A percentile compares a stretch with the other conserved stretches of the same genome.
Conservation (phyloP, 495 filamentous ascomycete species). For the Hamigera avellanea region DNA sequence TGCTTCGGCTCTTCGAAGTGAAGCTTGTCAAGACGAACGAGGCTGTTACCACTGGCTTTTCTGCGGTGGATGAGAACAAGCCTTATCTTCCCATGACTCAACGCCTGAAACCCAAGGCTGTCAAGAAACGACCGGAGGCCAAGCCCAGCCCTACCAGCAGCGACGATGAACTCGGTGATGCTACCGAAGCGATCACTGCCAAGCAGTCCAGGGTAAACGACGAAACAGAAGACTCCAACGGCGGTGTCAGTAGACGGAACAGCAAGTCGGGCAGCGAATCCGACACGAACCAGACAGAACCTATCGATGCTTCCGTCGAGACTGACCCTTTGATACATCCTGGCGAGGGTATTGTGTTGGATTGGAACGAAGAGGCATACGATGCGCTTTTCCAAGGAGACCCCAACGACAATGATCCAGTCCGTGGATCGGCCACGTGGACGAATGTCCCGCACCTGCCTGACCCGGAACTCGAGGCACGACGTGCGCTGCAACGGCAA, state of each 20-base stretch:
- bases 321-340: constrained; percentile 57
- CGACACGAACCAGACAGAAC: constrained; percentile 9
- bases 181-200: neutral
- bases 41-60: constrained; percentile 52
- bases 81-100: constrained; percentile 44
- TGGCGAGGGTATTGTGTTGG: constrained; percentile 73
- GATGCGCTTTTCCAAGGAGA: constrained; percentile 58
- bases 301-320: constrained; percentile 20
- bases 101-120: constrained; percentile 22
- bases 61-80: constrained; percentile 42
- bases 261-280: constrained; percentile 14
- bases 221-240: neutral
- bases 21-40: constrained; percentile 44
- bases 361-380: constrained; percentile 59
- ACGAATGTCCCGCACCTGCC: constrained; percentile 35
- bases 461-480: constrained; percentile 56
- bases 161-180: constrained; percentile 13
- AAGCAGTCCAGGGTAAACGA: too few relatives aligned
- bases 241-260: neutral
- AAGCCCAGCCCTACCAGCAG: constrained; percentile 7
- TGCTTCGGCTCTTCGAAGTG: constrained; percentile 63
- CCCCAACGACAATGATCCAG: constrained; percentile 24
- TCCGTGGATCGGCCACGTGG: constrained; percentile 44
- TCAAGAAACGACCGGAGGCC: constrained; percentile 1
- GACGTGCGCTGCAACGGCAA: constrained; percentile 42